Evolutionary conservation across 768 basidiomycete species (phyloP).

Genomic region (Trametes gibbosa): DNA sequence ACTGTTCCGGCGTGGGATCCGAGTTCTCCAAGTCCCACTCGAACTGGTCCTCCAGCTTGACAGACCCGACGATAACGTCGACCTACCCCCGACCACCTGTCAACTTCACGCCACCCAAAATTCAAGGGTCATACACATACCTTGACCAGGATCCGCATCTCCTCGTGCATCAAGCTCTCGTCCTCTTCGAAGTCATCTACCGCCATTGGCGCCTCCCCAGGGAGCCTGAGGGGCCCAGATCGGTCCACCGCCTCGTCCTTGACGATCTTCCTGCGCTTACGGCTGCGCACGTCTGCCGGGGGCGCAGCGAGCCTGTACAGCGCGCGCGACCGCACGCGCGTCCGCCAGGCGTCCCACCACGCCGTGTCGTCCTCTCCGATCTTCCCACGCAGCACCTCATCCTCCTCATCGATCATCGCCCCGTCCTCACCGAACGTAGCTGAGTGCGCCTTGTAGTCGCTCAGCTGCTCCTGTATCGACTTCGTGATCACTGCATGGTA

Average conservation of each 20-base stretch:
- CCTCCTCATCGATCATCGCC: conserved; percentile 33
- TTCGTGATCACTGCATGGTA: conserved; percentile 71
- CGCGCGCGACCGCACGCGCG: conserved; percentile 42
- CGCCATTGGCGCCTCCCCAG: conserved; percentile 37
- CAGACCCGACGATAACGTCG: conserved; percentile 90
- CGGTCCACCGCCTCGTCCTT: conserved; percentile 27
- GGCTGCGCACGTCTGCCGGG: conserved; percentile 30
- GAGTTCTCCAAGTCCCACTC: conserved; percentile 93
- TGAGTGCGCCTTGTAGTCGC: conserved; percentile 72
- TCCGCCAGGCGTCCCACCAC: conserved; percentile 79
- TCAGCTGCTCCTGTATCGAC: conserved; percentile 85
- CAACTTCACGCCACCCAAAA: neutral
- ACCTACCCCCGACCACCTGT: conserved; percentile 47
- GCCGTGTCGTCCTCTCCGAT: conserved; percentile 47
- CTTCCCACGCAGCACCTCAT: conserved; percentile 37
- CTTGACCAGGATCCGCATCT: conserved; percentile 90
- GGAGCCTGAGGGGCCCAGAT: neutral
- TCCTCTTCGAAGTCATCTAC: conserved; percentile 66
- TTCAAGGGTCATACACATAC: conserved; percentile 42
- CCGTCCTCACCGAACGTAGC: conserved; percentile 46
- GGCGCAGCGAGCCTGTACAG: conserved; percentile 32
- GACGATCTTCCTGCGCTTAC: conserved; percentile 43
- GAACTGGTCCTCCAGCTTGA: conserved; percentile 94
- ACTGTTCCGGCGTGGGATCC: conserved; percentile 84
- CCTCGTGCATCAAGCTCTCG: conserved; percentile 68